Base-by-base conservation (phyloP, 1,284 basidiomycete genomes). In the Baeospora myosura region DNA sequence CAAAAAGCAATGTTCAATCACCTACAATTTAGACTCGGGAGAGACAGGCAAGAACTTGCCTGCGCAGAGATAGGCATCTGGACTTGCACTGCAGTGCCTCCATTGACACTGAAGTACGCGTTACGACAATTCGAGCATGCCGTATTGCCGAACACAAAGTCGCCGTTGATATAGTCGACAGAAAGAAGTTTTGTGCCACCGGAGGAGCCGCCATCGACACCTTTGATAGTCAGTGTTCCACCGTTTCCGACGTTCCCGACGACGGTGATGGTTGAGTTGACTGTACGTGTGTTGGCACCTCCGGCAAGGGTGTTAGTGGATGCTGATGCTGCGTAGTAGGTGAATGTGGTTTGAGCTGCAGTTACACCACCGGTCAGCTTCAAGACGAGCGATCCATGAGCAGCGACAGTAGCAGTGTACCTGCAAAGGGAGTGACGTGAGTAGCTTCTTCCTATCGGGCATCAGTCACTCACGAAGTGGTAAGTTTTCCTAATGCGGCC, bases 41-140 rank as follows among this genome's bases (percentile, higher is more conserved):
- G 37, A 17, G 28, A 32, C 18, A 31, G 25, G 24, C 21, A 34
- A 30, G 8, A 35, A n/a, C 20, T 39, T 46, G 69, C 69, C 64
- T 70, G 66, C n/a, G 58, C 69, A 25, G 69, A 71, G 41, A 72
- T 61, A 3, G 69, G 69, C 62, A 71, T 65, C 49, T 72, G 68
- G 8, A 60, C 64, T 49, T 68, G 63, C 10, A 69, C 62, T 2
- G 62, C 55, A 3, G 60, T 46, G 2, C 64, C 69, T 11, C 68
- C 68, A 47, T 72, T 72, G 3, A 72, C 62, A 44, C 68, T 70
- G 25, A 72, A 55, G 31, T 63, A 65, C 12, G 65, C 64, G 43
- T 70, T 65, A 25, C 70, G 63, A 49, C 69, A 72, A 47, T 72
- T 72, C 6, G 70, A 67, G 51, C 70, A 72, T 8, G 52, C 67